Evolutionary conservation across 495 filamentous ascomycete species (phyloP), one percentile per base, ranked within the genome.

Genomic region (Podospora tetraspora): DNA sequence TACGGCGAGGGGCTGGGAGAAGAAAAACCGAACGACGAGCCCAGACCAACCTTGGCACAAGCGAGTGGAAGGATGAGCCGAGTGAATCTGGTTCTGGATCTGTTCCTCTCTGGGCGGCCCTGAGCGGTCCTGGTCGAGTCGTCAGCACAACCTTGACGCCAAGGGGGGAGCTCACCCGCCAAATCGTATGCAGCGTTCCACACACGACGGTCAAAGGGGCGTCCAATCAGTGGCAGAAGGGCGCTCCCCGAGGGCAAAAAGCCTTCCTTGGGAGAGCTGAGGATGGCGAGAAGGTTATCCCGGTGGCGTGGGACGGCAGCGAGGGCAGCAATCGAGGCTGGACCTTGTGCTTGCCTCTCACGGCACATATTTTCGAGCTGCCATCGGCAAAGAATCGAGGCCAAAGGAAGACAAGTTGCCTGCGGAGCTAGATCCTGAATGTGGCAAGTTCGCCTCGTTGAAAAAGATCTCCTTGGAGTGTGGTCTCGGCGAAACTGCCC

Each of bases 401-500:
- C 37, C 37, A n/a, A n/a, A 19, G 37, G 16, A 16, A 8, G 1
- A n/a, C 43, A n/a, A 8, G 43, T 8, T n/a, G 16, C n/a, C n/a
- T 52, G 7, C 43, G 16, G 16, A 52, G 6, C 12, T 52, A 5
- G 43, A 9, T 52, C n/a, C 43, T 52, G 19, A 52, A 8, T n/a
- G 19, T 57, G 13, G 57, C 57, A 59, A 25, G 37, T 23, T n/a
- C 43, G 19, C 43, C 19, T 52, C 43, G 43, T 52, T 7, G 37
- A n/a, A 16, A 52, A 52, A n/a, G 43, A 16, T 16, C 32, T 34
- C 3, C 32, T 12, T 12, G 43, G 43, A 52, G 43, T n/a, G 6
- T n/a, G 5, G 43, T 66, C 58, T 66, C 65, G 65, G 65, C 30
- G 65, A 61, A 29, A 61, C 61, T 66, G 5, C 57, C 58, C 65